These are phyloP conservation scores for Cercospora sp. DNA, from an alignment of 2,329 filamentous ascomycete species.

Conservation along the genomic window DNA sequence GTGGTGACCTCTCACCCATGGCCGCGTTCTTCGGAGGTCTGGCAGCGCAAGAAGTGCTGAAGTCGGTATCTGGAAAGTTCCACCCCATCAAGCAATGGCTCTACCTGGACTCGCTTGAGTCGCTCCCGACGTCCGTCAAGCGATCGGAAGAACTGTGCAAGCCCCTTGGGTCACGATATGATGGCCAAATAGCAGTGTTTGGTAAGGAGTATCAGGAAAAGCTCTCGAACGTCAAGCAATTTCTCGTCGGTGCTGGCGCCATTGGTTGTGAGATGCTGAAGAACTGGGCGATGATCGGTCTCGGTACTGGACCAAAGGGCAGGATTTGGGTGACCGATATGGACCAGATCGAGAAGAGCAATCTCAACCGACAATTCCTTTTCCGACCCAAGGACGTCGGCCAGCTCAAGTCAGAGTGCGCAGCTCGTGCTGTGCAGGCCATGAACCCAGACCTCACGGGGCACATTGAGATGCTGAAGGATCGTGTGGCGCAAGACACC, in stretches of 20 bases:
- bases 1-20: constrained; percentile 86
- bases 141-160: constrained; percentile 87
- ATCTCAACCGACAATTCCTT: constrained; percentile 94
- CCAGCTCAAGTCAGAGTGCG: constrained; percentile 93
- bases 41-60: constrained; percentile 90
- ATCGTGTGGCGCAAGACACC: constrained; percentile 87
- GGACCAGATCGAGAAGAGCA: constrained; percentile 98
- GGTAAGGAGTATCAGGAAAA: constrained; percentile 93
- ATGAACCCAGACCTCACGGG: constrained; percentile 94
- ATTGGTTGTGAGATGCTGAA: constrained; percentile 99
- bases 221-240: constrained; percentile 84
- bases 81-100: constrained; percentile 93
- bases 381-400: constrained; percentile 94
- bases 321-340: constrained; percentile 94
- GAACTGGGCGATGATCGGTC: constrained; percentile 99
- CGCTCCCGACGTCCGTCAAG: constrained; percentile 71
- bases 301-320: constrained; percentile 83
- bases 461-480: constrained; percentile 82
- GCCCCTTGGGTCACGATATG: constrained; percentile 81
- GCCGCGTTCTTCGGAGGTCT: constrained; percentile 94
- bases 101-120: constrained; percentile 98
- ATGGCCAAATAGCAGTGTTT: constrained; percentile 96
- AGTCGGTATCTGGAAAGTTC: constrained; percentile 97
- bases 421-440: constrained; percentile 79
- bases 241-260: constrained; percentile 92